A percentile compares a stretch with the other conserved stretches of the same genome.
Evolutionary conservation across 129 eudicot genomes (phyloP).

Genomic region (Escallonia herrerae): DNA sequence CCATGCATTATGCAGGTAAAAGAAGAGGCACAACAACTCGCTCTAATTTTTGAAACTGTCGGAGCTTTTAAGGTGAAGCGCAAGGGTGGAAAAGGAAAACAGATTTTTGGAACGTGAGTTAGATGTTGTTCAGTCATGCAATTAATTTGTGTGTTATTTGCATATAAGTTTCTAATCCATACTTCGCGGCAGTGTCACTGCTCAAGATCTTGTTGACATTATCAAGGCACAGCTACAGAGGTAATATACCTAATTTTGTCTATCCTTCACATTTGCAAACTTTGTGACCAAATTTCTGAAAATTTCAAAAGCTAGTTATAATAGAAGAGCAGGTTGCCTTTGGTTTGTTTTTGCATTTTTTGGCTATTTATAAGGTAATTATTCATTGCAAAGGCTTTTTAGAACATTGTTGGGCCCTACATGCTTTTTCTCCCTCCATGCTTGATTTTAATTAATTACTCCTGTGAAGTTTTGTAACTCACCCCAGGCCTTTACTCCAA

Average conservation of each 20-base stretch:
- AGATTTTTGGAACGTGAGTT: conserved; percentile 83
- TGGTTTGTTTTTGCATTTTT: not conserved
- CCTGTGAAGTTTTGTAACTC: too few species aligned
- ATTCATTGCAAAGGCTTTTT: too few species aligned
- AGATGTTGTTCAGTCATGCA: not conserved
- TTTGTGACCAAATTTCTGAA: not conserved
- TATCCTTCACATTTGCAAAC: not conserved
- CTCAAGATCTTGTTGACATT: conserved; percentile 97
- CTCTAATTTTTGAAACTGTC: conserved; percentile 75
- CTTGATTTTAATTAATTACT: too few species aligned
- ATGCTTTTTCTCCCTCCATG: too few species aligned
- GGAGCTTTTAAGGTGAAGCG: conserved; percentile 98
- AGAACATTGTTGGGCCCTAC: too few species aligned
- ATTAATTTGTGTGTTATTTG: not conserved
- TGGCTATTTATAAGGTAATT: too few species aligned
- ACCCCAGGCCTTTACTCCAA: too few species aligned
- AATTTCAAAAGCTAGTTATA: not conserved
- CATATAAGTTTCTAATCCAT: conserved; percentile 12
- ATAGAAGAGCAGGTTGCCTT: not conserved
- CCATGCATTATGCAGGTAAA: conserved; percentile 40
- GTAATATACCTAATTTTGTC: conserved; percentile 26
- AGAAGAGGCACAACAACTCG: conserved; percentile 94
- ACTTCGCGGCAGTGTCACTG: conserved; percentile 59
- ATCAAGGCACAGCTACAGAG: conserved; percentile 96
- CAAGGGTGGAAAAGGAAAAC: conserved; percentile 88